A percentile compares a stretch with the other conserved stretches of the same genome.
Evolutionary conservation across 225 moss, liverwort and hornwort species (phyloP).

Genomic region (Sphagnum contortum): DNA sequence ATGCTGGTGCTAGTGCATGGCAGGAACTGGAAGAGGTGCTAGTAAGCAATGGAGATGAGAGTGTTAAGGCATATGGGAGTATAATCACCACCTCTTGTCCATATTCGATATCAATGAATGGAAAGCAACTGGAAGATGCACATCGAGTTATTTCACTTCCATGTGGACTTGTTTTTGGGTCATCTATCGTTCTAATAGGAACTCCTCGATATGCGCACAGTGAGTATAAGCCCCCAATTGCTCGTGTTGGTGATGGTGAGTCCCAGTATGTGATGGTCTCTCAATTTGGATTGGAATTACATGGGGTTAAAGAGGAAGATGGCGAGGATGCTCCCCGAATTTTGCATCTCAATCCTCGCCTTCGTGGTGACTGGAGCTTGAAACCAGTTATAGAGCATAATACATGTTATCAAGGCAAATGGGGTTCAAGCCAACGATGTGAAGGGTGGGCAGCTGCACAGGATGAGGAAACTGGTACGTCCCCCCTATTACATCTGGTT

Average conservation of each 20-base stretch:
- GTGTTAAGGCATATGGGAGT: conserved; percentile 3
- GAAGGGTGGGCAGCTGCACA: conserved; percentile 41
- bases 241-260: conserved; percentile 42
- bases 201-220: conserved; percentile 38
- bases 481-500: too few relatives aligned
- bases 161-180: conserved; percentile 55
- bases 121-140: conserved; percentile 13
- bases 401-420: conserved; percentile 50
- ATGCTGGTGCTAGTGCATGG: conserved; percentile 48
- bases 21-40: conserved; percentile 21
- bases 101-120: conserved; percentile 19
- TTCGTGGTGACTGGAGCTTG: conserved; percentile 62
- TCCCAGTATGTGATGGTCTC: conserved; percentile 55
- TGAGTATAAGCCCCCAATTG: conserved; percentile 47
- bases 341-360: conserved; percentile 50
- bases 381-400: conserved; percentile 62
- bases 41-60: neutral
- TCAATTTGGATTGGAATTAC: conserved; percentile 48
- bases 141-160: conserved; percentile 42
- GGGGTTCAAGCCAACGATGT: conserved; percentile 54
- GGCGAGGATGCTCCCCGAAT: conserved; percentile 50
- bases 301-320: conserved; percentile 44
- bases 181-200: conserved; percentile 44
- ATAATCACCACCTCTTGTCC: conserved; percentile 29
- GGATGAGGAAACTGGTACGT: conserved; percentile 31